A percentile compares a stretch with the other conserved stretches of the same genome.
Conservation (phyloP, 2,329 filamentous ascomycete genomes). For the Talaromyces verruculosus region DNA sequence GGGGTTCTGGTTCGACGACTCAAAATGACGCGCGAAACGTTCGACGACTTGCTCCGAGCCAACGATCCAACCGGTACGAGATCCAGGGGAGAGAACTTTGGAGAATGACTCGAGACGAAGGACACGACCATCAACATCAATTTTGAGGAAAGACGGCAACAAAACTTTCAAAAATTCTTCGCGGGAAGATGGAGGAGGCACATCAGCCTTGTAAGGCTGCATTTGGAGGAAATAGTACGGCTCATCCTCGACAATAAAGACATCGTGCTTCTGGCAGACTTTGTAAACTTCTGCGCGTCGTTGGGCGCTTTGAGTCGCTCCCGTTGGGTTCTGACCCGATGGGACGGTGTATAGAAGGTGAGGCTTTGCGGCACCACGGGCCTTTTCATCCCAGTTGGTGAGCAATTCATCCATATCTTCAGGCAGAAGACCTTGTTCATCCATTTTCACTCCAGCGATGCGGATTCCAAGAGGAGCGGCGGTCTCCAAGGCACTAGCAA, state of each 20-base stretch:
- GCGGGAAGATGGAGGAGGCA: conserved; percentile 60
- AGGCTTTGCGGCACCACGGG: conserved; percentile 62
- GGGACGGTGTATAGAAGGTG: conserved; percentile 70
- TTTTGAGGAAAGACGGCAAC: conserved; percentile 71
- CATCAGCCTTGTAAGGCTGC: conserved; percentile 66
- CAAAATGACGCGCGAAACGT: conserved; percentile 76
- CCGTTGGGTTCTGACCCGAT: conserved; percentile 88
- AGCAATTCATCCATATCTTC: conserved; percentile 63
- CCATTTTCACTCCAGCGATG: conserved; percentile 63
- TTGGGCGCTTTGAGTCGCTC: conserved; percentile 70
- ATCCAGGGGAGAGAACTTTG: conserved; percentile 83
- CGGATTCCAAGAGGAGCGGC: conserved; percentile 63
- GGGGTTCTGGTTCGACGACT: conserved; percentile 81
- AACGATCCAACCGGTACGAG: conserved; percentile 84
- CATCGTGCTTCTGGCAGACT: conserved; percentile 77
- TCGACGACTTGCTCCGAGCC: conserved; percentile 82
- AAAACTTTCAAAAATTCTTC: conserved; percentile 72
- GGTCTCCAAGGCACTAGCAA: conserved; percentile 71
- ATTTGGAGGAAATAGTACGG: conserved; percentile 92
- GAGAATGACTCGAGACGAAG: conserved; percentile 91
- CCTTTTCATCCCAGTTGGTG: conserved; percentile 62
- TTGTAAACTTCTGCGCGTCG: conserved; percentile 72
- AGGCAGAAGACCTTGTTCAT: conserved; percentile 64
- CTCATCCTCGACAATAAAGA: conserved; percentile 88
- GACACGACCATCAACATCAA: conserved; percentile 85